Evolutionary conservation across 1,284 basidiomycete genomes (phyloP).

Genomic region (Moesziomyces globuligerus): DNA sequence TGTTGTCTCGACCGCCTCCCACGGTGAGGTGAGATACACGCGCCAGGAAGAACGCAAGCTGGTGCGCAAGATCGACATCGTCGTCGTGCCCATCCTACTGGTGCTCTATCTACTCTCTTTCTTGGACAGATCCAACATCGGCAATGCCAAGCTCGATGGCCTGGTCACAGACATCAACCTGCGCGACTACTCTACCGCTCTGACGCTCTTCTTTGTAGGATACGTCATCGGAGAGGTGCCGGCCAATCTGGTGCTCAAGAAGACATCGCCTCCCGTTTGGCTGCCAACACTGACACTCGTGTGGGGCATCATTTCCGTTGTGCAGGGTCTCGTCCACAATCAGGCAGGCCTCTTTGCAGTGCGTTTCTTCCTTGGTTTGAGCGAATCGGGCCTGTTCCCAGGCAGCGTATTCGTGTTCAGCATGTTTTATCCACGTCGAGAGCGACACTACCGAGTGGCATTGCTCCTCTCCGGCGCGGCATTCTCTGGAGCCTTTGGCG

Average conservation of each 20-base stretch:
- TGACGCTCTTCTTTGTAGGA: conserved; percentile 53
- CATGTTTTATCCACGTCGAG: conserved; percentile 73
- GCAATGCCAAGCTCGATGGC: conserved; percentile 54
- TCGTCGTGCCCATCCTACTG: conserved; percentile 54
- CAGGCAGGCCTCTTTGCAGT: conserved; percentile 73
- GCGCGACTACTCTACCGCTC: conserved; percentile 42
- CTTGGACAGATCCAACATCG: conserved; percentile 55
- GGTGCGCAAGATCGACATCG: conserved; percentile 54
- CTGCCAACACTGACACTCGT: conserved; percentile 73
- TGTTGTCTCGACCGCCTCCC: conserved; percentile 15
- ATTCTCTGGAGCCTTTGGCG: conserved; percentile 58
- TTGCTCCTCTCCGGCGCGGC: conserved; percentile 69
- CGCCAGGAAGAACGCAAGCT: conserved; percentile 47
- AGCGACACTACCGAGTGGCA: conserved; percentile 74
- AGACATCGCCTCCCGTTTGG: conserved; percentile 74
- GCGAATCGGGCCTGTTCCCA: conserved; percentile 70
- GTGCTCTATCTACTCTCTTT: conserved; percentile 46
- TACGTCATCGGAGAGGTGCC: conserved; percentile 56
- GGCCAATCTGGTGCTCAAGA: conserved; percentile 69
- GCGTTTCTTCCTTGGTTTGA: conserved; percentile 70
- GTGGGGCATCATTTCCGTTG: conserved; percentile 75
- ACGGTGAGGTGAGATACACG: conserved; percentile 38
- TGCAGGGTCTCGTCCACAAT: conserved; percentile 73
- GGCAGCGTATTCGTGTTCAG: conserved; percentile 75
- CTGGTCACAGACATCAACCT: conserved; percentile 46